Base-by-base conservation (phyloP, 1,284 basidiomycete species). In the Moesziomyces parantarcticus region DNA sequence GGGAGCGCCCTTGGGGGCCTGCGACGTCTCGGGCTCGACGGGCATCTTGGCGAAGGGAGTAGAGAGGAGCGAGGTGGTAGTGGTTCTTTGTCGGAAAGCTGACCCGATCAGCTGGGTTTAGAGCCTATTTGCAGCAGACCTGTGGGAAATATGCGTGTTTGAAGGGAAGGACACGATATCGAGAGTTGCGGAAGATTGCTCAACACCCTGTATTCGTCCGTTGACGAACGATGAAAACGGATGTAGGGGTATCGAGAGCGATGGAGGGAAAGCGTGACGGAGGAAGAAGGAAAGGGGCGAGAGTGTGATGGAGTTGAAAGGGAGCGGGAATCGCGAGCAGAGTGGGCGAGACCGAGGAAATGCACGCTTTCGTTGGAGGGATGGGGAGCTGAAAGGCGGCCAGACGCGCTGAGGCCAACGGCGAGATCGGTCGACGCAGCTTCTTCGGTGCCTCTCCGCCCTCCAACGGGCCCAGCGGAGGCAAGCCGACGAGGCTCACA, bases 1-100 rank as follows among this genome's bases (percentile, higher is more conserved):
- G 10, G 73, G 68, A 54, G 66, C 71, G 39, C 76, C 76, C 39
- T 46, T 45, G 2, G 73, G 76, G 41, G 76, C 73, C 51, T 72
- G 62, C n/a, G 73, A 60, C 25, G 61, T 64, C 65, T 78, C 76
- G 45, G 65, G 68, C 59, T 72, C 56, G 51, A 39, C 32, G 34
- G 66, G 47, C 73, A 75, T 75, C 39, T 51, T 72, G 52, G 32
- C 36, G 34, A 9, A 42, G 23, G 53, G 26, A 32, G 25, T 32
- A 23, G 16, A 34, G 39, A 22, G 18, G 41, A 39, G 13, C 14
- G 40, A 29, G 13, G 50, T 2, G 2, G 20, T 7, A 14, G 8
- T 39, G 44, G 48, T 21, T 48, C 32, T 2, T 7, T 21, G n/a
- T 50, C 29, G 29, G 29, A 13, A 26, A 21, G 52, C 42, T 46